Base-by-base conservation (phyloP, 495 filamentous ascomycete species). In the Podospora fimiseda region DNA sequence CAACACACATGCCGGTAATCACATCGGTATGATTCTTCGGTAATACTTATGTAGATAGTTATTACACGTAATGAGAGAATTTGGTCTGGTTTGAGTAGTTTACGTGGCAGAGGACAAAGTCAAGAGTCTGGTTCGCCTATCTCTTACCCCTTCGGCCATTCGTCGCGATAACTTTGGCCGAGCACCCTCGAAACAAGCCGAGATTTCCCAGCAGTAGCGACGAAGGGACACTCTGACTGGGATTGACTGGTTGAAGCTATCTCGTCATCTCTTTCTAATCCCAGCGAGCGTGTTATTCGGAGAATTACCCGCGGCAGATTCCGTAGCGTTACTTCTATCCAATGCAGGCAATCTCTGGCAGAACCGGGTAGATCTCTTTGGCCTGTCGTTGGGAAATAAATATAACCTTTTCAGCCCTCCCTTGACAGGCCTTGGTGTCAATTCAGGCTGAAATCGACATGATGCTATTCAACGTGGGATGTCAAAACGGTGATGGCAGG, bases 371-470 rank as follows among this genome's bases (percentile, higher is more conserved):
- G 58, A 56, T 50, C 53, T 56, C 18, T 41, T 36, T 15, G 45
- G 23, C 14, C 1, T 50, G 14, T 42, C 41, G 42, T 22, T 44
- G 18, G 42, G 14, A 44, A 22, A 22, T 19, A 19, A 21, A 22
- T 21, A 44, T 22, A 44, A 9, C 14, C 42, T 4, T 22, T 50
- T 38, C 42, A 15, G 21, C 42, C 18, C 27, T 36, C 19, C 33
- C 21, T 15, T 21, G 33, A 52, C 43, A 39, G 48, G 37, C 50
- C 38, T 51, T 58, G 50, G 36, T 40, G 16, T 46, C 16, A 23
- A 59, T 59, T 59, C 51, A 59, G 56, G 36, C 56, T 59, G 56
- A 59, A 59, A 51, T 48, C 51, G 22, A 43, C 19, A 23, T 6
- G 39, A 16, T 45, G 40, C 33, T 22, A 20, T 57, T 18, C 6